Evolutionary conservation across 2,329 filamentous ascomycete genomes (phyloP).

Genomic region (Apiospora rasikravindrae): DNA sequence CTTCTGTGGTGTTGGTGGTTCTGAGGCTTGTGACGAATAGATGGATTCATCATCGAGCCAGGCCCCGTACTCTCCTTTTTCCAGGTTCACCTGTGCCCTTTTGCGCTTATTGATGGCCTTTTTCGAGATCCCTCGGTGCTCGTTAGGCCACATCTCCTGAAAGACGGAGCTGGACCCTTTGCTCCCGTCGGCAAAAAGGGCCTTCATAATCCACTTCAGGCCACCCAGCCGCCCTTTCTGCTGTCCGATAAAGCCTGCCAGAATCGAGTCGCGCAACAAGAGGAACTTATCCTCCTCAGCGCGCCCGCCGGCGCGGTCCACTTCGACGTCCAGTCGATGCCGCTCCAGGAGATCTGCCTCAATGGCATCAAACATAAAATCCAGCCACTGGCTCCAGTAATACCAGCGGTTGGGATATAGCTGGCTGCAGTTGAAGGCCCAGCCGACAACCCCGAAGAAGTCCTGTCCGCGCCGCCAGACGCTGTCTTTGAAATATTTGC

Average conservation of each 20-base stretch:
- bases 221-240: conserved; percentile 48
- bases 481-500: conserved; percentile 67
- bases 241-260: conserved; percentile 63
- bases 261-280: conserved; percentile 58
- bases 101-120: conserved; percentile 56
- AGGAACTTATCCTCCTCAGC: conserved; percentile 36
- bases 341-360: conserved; percentile 72
- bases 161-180: conserved; percentile 60
- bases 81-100: conserved; percentile 57
- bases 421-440: conserved; percentile 90
- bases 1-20: conserved; percentile 52
- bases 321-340: conserved; percentile 51
- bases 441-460: conserved; percentile 88
- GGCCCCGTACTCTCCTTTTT: conserved; percentile 64
- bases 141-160: conserved; percentile 70
- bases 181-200: conserved; percentile 70
- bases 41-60: conserved; percentile 62
- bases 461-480: conserved; percentile 80
- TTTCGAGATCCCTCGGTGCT: conserved; percentile 56
- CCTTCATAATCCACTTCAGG: conserved; percentile 63
- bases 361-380: conserved; percentile 78
- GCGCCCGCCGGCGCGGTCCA: conserved; percentile 27
- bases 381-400: conserved; percentile 81
- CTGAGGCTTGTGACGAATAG: conserved; percentile 51
- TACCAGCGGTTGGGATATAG: conserved; percentile 76